phyloP scores from a whole-genome alignment of 441 rosid species.

The Mallotus japonicus region DNA sequence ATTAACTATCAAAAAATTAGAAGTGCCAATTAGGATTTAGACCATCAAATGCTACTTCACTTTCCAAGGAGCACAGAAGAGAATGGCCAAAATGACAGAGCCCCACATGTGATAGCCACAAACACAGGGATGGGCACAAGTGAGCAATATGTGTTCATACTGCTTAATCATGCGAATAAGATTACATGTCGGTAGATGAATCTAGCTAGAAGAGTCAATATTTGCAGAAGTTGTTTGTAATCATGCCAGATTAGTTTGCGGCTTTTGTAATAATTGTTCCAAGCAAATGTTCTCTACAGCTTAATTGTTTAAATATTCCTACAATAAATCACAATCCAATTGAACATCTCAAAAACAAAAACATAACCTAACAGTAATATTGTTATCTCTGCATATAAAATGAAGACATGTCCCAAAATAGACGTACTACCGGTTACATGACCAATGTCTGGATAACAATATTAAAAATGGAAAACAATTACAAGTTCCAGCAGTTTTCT shows the following conservation, averaged over 20 bases:
- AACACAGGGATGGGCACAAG: slow-evolving; percentile 17
- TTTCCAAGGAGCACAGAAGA: slow-evolving; percentile 1
- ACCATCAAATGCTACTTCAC: background rate
- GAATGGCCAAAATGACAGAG: slow-evolving; percentile 12
- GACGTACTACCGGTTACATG: background rate
- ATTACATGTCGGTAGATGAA: background rate
- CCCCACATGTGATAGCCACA: slow-evolving; percentile 13
- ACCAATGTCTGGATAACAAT: background rate
- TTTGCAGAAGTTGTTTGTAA: background rate
- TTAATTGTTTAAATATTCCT: background rate
- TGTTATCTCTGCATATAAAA: background rate
- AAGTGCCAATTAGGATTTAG: background rate
- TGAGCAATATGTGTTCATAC: slow-evolving; percentile 8
- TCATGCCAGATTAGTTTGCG: slow-evolving; percentile 9
- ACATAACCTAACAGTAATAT: background rate
- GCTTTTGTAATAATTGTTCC: background rate
- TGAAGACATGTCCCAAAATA: background rate
- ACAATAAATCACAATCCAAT: background rate
- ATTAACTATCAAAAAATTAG: background rate
- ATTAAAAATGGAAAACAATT: too few relatives aligned
- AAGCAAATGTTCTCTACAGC: background rate
- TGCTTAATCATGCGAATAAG: slow-evolving; percentile 11
- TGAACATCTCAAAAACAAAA: background rate
- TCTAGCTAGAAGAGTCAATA: slow-evolving; percentile 15
- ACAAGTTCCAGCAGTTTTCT: background rate